phyloP scores from a whole-genome alignment of 2,329 filamentous ascomycete species.

The Cercospora berteroae region DNA sequence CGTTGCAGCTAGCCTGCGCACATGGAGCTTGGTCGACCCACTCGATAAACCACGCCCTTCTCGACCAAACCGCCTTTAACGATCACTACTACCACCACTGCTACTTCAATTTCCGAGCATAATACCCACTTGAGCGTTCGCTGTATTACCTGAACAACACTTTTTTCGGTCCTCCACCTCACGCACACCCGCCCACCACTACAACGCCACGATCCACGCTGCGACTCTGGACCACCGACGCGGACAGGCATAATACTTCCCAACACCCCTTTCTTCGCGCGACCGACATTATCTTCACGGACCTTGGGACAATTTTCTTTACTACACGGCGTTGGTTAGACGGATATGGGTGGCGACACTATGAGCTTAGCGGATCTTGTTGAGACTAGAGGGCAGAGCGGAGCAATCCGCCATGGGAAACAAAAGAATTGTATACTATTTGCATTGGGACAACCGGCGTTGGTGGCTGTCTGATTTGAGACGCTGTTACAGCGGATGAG shows the following conservation, averaged over 20 bases:
- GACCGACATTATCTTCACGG: constrained; percentile 13
- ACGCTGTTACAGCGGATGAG: constrained; percentile 1
- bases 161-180: constrained; percentile 13
- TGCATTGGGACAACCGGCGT: constrained; percentile 20
- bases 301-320: constrained; percentile 11
- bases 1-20: constrained; percentile 16
- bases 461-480: constrained; percentile 12
- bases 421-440: constrained; percentile 21
- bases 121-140: constrained; percentile 27
- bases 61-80: constrained; percentile 8
- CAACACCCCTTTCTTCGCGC: neutral
- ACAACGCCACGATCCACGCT: constrained; percentile 3
- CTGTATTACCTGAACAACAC: constrained; percentile 16
- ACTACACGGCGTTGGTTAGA: constrained; percentile 24
- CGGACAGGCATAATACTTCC: constrained; percentile 8
- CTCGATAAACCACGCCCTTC: constrained; percentile 3
- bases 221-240: neutral
- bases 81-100: constrained; percentile 6
- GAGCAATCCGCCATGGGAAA: constrained; percentile 25
- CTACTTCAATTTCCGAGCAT: constrained; percentile 20
- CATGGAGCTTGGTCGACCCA: constrained; percentile 9
- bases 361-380: constrained; percentile 16
- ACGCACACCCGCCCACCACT: neutral
- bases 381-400: constrained; percentile 23
- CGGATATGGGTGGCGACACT: constrained; percentile 21